phyloP scores from a whole-genome alignment of 345 rosid genomes.

The Pugionium cornutum region DNA sequence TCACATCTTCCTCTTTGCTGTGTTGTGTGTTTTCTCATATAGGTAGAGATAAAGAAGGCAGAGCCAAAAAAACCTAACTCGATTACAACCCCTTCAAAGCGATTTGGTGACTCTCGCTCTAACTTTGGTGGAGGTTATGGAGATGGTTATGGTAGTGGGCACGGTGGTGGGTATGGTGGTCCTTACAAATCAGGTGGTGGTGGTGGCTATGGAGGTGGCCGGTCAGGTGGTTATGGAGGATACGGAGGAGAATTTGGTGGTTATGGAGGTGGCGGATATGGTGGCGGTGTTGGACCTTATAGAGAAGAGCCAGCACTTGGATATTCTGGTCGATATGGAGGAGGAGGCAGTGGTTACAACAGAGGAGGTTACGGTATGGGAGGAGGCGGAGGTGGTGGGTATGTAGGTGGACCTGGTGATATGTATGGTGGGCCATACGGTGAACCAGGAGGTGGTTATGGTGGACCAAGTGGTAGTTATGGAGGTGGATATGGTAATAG shows the following conservation, averaged over 20 bases:
- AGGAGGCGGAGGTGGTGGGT: slow-evolving; percentile 57
- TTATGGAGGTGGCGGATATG: slow-evolving; percentile 70
- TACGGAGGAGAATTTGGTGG: slow-evolving; percentile 71
- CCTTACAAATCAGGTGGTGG: slow-evolving; percentile 60
- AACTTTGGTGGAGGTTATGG: slow-evolving; percentile 59
- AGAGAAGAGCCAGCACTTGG: slow-evolving; percentile 75
- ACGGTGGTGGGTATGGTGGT: slow-evolving; percentile 54
- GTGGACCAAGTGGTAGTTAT: slow-evolving; percentile 46
- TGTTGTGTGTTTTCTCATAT: slow-evolving; percentile 9
- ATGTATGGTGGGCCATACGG: slow-evolving; percentile 63
- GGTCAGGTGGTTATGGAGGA: slow-evolving; percentile 63
- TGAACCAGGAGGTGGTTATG: slow-evolving; percentile 41
- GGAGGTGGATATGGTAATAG: slow-evolving; percentile 50
- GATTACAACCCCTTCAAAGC: slow-evolving; percentile 58
- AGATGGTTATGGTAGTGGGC: slow-evolving; percentile 66
- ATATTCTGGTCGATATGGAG: slow-evolving; percentile 78
- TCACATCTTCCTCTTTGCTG: neutral
- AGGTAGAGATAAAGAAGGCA: slow-evolving; percentile 99
- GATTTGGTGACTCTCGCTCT: slow-evolving; percentile 62
- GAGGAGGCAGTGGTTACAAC: slow-evolving; percentile 50
- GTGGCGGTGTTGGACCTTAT: slow-evolving; percentile 63
- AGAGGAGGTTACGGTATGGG: slow-evolving; percentile 71
- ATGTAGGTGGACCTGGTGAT: slow-evolving; percentile 61
- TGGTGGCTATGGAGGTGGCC: slow-evolving; percentile 56
- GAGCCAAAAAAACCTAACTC: slow-evolving; percentile 94